A percentile compares a stretch with the other conserved stretches of the same genome.
Conservation (phyloP, 2,329 filamentous ascomycete species). For the Chaetomiaceae sp. region DNA sequence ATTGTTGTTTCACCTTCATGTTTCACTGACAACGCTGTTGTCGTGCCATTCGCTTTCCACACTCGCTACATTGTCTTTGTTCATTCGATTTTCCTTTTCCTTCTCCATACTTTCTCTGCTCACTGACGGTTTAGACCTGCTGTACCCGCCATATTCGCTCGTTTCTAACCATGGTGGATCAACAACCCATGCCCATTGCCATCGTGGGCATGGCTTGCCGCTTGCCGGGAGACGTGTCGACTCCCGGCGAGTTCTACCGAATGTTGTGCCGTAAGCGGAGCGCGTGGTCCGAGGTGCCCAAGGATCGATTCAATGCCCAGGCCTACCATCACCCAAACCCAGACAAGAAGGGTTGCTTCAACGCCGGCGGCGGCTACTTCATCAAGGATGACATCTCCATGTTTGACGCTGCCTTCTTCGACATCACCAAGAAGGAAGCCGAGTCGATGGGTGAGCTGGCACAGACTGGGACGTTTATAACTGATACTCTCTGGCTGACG, state of each 20-base stretch:
- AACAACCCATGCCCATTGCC: constrained; percentile 27
- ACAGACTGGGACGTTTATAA: not conserved
- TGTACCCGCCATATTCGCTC: constrained; percentile 7
- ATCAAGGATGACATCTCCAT: constrained; percentile 28
- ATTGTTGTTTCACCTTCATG: too few relatives aligned
- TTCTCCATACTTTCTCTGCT: too few relatives aligned
- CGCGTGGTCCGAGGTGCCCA: constrained; percentile 30
- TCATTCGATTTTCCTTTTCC: too few relatives aligned
- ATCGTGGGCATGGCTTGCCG: constrained; percentile 33
- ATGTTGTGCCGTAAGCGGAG: constrained; percentile 29
- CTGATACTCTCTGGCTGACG: not conserved
- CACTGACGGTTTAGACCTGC: too few relatives aligned
- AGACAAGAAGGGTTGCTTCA: constrained; percentile 31
- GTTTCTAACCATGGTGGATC: constrained; percentile 20
- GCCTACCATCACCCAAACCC: constrained; percentile 34
- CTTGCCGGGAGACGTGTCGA: constrained; percentile 29
- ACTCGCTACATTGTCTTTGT: too few relatives aligned
- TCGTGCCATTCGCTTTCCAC: too few relatives aligned
- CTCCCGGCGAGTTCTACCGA: constrained; percentile 31
- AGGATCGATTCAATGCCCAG: constrained; percentile 31
- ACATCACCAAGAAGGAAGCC: constrained; percentile 34
- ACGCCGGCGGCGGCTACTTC: constrained; percentile 32
- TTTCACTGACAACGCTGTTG: too few relatives aligned
- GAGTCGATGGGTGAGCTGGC: constrained; percentile 31
- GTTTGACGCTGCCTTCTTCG: constrained; percentile 35